These are phyloP conservation scores for Rhynchosporium agropyri DNA, from an alignment of 2,329 filamentous ascomycete genomes.

Conservation along the genomic window DNA sequence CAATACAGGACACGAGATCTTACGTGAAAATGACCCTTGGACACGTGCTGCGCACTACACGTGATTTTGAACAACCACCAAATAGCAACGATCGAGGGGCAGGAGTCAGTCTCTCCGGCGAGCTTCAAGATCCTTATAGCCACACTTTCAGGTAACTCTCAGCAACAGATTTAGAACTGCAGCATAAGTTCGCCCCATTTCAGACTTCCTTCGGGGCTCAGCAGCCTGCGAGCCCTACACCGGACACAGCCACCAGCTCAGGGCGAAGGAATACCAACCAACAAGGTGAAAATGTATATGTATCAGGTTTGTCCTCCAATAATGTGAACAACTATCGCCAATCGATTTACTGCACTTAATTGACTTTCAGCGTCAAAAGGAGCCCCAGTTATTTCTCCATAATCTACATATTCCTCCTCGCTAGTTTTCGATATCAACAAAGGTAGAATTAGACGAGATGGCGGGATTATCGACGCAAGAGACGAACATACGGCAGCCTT, in stretches of 20 bases:
- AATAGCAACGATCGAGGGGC: slow-evolving; percentile 6
- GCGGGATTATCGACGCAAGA: background rate
- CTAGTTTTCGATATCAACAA: background rate
- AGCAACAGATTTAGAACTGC: background rate
- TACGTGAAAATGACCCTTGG: background rate
- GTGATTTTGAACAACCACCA: background rate
- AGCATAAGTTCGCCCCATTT: background rate
- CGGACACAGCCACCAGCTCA: slow-evolving; percentile 15
- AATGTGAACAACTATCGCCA: background rate
- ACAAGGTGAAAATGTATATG: slow-evolving; percentile 15
- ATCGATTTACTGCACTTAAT: background rate
- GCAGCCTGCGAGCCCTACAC: background rate
- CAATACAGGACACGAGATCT: background rate
- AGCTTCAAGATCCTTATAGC: background rate
- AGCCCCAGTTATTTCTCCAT: background rate
- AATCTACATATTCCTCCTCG: background rate
- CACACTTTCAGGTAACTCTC: background rate
- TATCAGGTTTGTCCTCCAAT: background rate
- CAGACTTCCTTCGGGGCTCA: slow-evolving; percentile 18
- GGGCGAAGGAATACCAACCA: slow-evolving; percentile 15
- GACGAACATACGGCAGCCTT: slow-evolving; percentile 3
- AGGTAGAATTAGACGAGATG: slow-evolving; percentile 8
- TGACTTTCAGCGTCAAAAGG: background rate
- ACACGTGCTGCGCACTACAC: slow-evolving; percentile 3
- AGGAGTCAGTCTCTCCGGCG: background rate